phyloP scores from a whole-genome alignment of 2,329 filamentous ascomycete genomes.

The Aspergillus alliaceus region DNA sequence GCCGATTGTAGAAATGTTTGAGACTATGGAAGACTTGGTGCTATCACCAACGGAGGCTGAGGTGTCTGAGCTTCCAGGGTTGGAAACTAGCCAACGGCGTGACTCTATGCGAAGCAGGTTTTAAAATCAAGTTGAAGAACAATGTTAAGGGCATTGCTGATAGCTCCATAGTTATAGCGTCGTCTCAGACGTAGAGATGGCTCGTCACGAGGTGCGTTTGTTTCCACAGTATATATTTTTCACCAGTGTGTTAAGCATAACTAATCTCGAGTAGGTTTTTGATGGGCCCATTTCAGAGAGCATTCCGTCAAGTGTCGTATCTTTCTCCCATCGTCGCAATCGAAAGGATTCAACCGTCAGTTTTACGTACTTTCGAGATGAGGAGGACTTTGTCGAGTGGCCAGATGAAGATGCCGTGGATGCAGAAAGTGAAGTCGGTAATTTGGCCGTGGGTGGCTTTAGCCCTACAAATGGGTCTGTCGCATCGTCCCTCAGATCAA shows the following conservation, averaged over 20 bases:
- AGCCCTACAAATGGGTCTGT: constrained; percentile 37
- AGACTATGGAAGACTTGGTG: constrained; percentile 30
- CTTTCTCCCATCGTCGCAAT: constrained; percentile 79
- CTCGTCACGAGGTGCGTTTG: constrained; percentile 76
- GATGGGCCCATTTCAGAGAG: constrained; percentile 93
- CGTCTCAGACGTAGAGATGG: constrained; percentile 97
- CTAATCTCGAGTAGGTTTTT: constrained; percentile 60
- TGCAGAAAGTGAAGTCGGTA: constrained; percentile 45
- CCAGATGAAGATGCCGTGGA: constrained; percentile 51
- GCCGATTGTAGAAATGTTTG: background rate
- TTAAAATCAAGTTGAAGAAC: constrained; percentile 2
- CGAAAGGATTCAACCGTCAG: constrained; percentile 83
- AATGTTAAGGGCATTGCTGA: constrained; percentile 18
- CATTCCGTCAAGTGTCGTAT: constrained; percentile 89
- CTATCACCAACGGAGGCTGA: constrained; percentile 24
- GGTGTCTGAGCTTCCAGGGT: constrained; percentile 21
- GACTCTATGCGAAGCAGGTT: constrained; percentile 44
- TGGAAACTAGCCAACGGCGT: constrained; percentile 28
- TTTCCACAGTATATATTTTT: background rate
- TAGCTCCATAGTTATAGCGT: constrained; percentile 61
- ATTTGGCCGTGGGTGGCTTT: constrained; percentile 41
- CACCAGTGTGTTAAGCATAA: constrained; percentile 5
- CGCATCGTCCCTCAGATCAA: constrained; percentile 31
- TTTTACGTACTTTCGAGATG: constrained; percentile 81
- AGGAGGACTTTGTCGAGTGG: constrained; percentile 60